A percentile compares a stretch with the other conserved stretches of the same genome.
phyloP scores from a whole-genome alignment of 192 early-diverging fungal genomes.

The Podila minutissima region DNA sequence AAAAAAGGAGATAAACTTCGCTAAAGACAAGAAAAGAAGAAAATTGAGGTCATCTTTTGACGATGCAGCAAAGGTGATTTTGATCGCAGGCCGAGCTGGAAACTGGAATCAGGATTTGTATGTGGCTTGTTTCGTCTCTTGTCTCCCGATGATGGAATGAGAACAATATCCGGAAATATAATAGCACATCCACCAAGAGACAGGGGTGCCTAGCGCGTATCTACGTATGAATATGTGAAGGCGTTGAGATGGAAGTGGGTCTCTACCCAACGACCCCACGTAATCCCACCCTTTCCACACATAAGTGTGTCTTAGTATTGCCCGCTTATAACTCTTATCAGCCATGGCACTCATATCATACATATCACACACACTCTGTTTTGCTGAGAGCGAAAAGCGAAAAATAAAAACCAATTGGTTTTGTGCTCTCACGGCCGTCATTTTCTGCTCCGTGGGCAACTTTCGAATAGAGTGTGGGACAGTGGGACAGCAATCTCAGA shows the following conservation, averaged over 20 bases:
- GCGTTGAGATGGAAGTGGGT: too few species aligned
- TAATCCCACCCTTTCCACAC: too few species aligned
- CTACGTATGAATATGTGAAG: too few species aligned
- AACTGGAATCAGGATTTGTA: constrained; percentile 15
- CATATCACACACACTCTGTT: too few species aligned
- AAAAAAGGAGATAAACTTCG: too few species aligned
- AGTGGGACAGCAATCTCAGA: not conserved
- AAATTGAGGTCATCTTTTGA: not conserved
- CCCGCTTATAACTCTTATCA: not conserved
- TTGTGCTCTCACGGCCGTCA: not conserved
- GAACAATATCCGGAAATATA: too few species aligned
- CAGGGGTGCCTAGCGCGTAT: too few species aligned
- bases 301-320: too few species aligned
- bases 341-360: not conserved
- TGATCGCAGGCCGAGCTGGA: constrained; percentile 24
- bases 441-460: constrained; percentile 32
- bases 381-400: not conserved
- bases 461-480: not conserved
- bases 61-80: not conserved
- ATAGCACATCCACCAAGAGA: too few species aligned
- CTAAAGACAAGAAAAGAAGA: not conserved
- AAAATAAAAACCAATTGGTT: not conserved
- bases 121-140: too few species aligned
- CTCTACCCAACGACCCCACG: too few species aligned
- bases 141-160: too few species aligned